A percentile compares a stretch with the other conserved stretches of the same genome.
phyloP scores from a whole-genome alignment of 1,139 yeast species.

The Taphrina wiesneri region DNA sequence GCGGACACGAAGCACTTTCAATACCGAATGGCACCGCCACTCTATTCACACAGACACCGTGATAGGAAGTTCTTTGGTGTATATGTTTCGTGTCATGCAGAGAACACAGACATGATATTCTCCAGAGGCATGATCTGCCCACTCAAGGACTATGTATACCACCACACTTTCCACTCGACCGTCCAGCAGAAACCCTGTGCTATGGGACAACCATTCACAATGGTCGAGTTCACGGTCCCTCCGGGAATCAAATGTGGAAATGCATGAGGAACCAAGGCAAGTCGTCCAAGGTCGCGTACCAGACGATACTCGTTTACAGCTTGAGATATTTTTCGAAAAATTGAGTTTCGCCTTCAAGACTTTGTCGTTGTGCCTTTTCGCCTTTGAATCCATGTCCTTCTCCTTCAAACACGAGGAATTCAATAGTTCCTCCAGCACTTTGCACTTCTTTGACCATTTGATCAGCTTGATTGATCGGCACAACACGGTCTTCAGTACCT shows the following conservation, averaged over 20 bases:
- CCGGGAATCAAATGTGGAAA: neutral
- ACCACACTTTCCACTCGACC: neutral
- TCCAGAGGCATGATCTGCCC: neutral
- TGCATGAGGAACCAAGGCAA: too few species aligned
- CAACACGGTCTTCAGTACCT: slow-evolving; percentile 30
- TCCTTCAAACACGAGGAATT: slow-evolving; percentile 22
- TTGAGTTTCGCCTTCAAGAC: slow-evolving; percentile 10
- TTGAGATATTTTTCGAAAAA: slow-evolving; percentile 21
- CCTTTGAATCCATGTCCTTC: slow-evolving; percentile 32
- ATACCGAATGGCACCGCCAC: neutral
- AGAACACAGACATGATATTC: neutral
- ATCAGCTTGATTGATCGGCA: slow-evolving; percentile 27
- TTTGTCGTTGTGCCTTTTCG: slow-evolving; percentile 19
- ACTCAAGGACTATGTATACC: neutral
- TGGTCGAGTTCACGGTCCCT: neutral
- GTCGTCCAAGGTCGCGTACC: neutral
- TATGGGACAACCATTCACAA: neutral
- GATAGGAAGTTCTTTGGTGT: neutral
- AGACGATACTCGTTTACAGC: neutral
- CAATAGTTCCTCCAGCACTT: slow-evolving; percentile 18
- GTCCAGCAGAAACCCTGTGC: neutral
- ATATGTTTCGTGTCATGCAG: neutral
- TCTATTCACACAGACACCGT: neutral
- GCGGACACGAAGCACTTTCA: neutral
- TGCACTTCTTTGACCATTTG: slow-evolving; percentile 24